Conservation (phyloP, 257 asterid genomes). For the Solanum piurae region DNA sequence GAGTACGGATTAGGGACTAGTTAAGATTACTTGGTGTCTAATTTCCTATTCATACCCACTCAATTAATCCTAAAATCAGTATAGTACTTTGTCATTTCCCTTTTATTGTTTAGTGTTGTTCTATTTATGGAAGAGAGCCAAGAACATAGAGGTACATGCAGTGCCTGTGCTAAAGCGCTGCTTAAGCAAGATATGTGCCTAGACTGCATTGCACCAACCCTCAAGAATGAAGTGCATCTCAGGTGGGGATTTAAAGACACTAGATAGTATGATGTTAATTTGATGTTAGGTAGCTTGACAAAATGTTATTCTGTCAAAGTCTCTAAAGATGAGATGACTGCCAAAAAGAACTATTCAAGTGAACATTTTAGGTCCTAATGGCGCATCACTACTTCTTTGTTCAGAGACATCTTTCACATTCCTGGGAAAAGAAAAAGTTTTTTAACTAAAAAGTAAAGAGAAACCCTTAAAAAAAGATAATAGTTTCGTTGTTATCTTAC, state of each 20-base stretch:
- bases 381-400: neutral
- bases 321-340: neutral
- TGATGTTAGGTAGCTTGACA: constrained; percentile 4
- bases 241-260: neutral
- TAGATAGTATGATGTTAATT: neutral
- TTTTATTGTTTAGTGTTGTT: neutral
- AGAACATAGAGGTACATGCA: neutral
- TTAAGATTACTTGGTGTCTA: neutral
- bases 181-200: neutral
- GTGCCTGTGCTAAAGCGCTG: neutral
- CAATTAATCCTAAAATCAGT: neutral
- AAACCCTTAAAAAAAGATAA: neutral
- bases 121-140: neutral
- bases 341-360: neutral
- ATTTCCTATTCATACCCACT: neutral
- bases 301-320: neutral
- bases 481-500: neutral
- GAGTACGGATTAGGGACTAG: neutral
- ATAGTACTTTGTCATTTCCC: neutral
- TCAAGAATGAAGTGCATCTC: neutral
- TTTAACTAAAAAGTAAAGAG: neutral
- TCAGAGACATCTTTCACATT: neutral
- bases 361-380: neutral
- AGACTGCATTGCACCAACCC: neutral
- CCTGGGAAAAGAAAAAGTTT: neutral